These are phyloP conservation scores for Acanthamoeba sp. DNA, from an alignment of 208 protist species.

Conservation along the genomic window DNA sequence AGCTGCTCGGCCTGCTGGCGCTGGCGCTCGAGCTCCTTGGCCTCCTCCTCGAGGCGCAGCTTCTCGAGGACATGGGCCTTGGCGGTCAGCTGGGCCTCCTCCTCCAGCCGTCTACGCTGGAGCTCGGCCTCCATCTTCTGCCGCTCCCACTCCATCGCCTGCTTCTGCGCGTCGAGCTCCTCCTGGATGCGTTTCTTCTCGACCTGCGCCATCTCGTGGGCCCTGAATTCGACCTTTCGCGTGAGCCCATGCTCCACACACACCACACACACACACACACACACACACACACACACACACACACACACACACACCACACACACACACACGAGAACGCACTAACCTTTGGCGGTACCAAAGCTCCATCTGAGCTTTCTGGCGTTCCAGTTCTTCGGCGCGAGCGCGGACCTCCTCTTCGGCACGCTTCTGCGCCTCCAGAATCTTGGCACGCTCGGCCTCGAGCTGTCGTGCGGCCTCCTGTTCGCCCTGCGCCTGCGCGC, in stretches of 20 bases:
- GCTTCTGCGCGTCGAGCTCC: constrained; percentile 13
- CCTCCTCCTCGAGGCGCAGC: constrained; percentile 33
- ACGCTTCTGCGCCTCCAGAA: background rate
- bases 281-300: too few species aligned
- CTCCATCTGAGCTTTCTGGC: constrained; percentile 10
- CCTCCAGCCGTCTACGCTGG: background rate
- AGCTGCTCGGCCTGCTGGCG: constrained; percentile 30
- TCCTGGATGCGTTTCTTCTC: constrained; percentile 24
- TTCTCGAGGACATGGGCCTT: constrained; percentile 11
- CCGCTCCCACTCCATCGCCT: constrained; percentile 39
- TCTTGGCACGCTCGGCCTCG: background rate
- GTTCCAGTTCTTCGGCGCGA: constrained; percentile 1
- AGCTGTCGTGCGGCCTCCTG: background rate
- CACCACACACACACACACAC: too few species aligned
- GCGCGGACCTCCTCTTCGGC: constrained; percentile 13
- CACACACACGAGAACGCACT: too few species aligned
- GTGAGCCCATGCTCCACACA: background rate
- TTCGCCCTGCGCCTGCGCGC: background rate
- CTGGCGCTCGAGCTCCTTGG: constrained; percentile 13
- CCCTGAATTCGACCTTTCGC: background rate
- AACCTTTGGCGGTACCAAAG: constrained; percentile 26
- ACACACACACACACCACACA: background rate
- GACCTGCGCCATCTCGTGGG: constrained; percentile 10
- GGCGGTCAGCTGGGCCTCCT: constrained; percentile 16
- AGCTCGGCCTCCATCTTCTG: constrained; percentile 45